Conservation (phyloP, 2,329 filamentous ascomycete species). For the Sclerotiophoma versabilis region DNA sequence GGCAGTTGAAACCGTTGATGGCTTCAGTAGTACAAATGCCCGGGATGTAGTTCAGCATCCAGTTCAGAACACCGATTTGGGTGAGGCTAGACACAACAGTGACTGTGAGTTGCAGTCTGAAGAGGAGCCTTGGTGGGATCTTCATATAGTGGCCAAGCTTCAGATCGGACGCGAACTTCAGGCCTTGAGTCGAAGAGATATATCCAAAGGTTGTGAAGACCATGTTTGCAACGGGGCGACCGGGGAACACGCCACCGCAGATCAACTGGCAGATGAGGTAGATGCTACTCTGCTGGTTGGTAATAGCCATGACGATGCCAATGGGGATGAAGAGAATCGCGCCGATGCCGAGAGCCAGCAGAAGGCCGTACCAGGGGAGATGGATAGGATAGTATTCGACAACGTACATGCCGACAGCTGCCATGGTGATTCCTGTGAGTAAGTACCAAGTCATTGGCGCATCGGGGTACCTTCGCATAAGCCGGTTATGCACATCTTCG, state of each 20-base stretch:
- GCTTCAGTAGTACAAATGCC: slow-evolving; percentile 79
- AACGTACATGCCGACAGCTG: slow-evolving; percentile 79
- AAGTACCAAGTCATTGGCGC: slow-evolving; percentile 85
- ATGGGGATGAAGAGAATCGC: slow-evolving; percentile 87
- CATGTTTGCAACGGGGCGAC: slow-evolving; percentile 89
- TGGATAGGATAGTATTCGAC: slow-evolving; percentile 82
- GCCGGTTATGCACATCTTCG: slow-evolving; percentile 83
- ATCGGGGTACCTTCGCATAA: slow-evolving; percentile 84
- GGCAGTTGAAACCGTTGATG: slow-evolving; percentile 88
- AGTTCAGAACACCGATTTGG: slow-evolving; percentile 85
- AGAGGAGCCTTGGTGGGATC: slow-evolving; percentile 79
- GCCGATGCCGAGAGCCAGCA: slow-evolving; percentile 79
- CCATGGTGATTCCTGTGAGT: slow-evolving; percentile 76
- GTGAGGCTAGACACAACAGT: slow-evolving; percentile 79
- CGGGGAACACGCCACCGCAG: slow-evolving; percentile 81
- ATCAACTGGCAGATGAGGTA: slow-evolving; percentile 88
- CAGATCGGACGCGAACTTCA: slow-evolving; percentile 86
- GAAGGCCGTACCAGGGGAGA: slow-evolving; percentile 84
- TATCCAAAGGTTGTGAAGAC: slow-evolving; percentile 92
- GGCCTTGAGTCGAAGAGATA: slow-evolving; percentile 85
- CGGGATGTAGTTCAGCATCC: slow-evolving; percentile 83
- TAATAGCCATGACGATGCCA: slow-evolving; percentile 91
- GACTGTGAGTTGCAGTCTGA: slow-evolving; percentile 78
- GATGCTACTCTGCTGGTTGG: slow-evolving; percentile 86
- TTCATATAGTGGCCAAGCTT: slow-evolving; percentile 92